Evolutionary conservation across 2,329 filamentous ascomycete genomes (phyloP).

Genomic region (Aspergillus luchuensis): DNA sequence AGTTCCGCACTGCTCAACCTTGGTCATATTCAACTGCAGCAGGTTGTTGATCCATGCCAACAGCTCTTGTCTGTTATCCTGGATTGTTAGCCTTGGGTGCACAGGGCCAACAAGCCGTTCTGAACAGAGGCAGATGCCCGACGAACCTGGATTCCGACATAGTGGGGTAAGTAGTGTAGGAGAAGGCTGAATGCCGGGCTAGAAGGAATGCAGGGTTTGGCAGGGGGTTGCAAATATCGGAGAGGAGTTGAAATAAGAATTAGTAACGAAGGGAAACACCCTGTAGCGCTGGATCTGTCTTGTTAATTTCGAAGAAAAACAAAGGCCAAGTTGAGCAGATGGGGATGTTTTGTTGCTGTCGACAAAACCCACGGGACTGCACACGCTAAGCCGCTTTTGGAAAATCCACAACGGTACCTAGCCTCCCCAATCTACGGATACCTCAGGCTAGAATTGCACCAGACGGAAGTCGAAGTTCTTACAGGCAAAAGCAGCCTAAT

Average conservation of each 20-base stretch:
- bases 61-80: constrained; percentile 79
- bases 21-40: constrained; percentile 95
- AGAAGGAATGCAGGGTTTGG: neutral
- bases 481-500: neutral
- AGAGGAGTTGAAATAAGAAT: neutral
- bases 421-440: constrained; percentile 5
- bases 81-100: neutral
- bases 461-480: neutral
- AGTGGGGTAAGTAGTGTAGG: constrained; percentile 38
- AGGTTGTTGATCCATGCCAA: constrained; percentile 97
- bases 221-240: neutral
- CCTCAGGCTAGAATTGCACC: constrained; percentile 1
- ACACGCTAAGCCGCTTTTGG: constrained; percentile 22
- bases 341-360: constrained; percentile 30
- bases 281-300: constrained; percentile 5
- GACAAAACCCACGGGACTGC: constrained; percentile 29
- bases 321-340: constrained; percentile 13
- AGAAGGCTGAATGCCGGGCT: neutral
- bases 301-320: constrained; percentile 19
- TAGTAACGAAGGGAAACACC: constrained; percentile 3
- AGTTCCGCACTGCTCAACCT: constrained; percentile 98
- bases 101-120: neutral
- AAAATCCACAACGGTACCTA: constrained; percentile 23
- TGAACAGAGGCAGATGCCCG: constrained; percentile 1
- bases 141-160: constrained; percentile 68